Conservation (phyloP, 129 eudicot species). For the Solidago caesia region DNA sequence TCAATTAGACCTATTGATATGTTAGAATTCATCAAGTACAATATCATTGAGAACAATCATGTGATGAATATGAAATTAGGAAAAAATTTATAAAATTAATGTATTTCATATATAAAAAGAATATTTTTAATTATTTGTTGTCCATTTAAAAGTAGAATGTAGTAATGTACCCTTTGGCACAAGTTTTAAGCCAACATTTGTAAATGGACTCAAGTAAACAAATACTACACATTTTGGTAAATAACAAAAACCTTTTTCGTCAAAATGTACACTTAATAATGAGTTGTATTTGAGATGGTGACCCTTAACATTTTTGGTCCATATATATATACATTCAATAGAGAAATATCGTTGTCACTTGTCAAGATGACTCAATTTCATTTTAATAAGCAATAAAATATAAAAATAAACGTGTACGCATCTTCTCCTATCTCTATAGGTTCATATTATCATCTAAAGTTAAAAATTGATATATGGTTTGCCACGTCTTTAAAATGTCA, state of each 20-base stretch:
- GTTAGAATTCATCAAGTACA: too few relatives aligned
- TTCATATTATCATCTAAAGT: neutral
- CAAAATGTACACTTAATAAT: constrained; percentile 1
- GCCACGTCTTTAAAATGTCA: constrained; percentile 18
- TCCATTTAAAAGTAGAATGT: neutral
- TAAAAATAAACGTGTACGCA: constrained; percentile 26
- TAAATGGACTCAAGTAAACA: constrained; percentile 12
- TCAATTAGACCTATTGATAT: too few relatives aligned
- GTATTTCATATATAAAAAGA: too few relatives aligned
- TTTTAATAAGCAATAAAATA: constrained; percentile 20
- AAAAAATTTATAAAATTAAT: too few relatives aligned
- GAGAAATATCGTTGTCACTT: constrained; percentile 23
- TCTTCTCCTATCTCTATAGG: constrained; percentile 12
- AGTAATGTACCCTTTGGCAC: constrained; percentile 19
- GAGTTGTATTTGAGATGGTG: constrained; percentile 15
- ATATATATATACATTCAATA: constrained; percentile 9
- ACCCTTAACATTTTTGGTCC: constrained; percentile 23
- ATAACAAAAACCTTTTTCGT: constrained; percentile 7
- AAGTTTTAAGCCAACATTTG: constrained; percentile 22
- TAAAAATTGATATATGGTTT: neutral
- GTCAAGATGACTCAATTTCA: constrained; percentile 22
- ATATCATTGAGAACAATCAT: too few relatives aligned
- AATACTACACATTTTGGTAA: constrained; percentile 15
- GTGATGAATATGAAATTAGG: too few relatives aligned
- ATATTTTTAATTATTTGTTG: too few relatives aligned